A percentile compares a stretch with the other conserved stretches of the same genome.
Conservation (phyloP, 768 basidiomycete species). For the Mycena belliarum region DNA sequence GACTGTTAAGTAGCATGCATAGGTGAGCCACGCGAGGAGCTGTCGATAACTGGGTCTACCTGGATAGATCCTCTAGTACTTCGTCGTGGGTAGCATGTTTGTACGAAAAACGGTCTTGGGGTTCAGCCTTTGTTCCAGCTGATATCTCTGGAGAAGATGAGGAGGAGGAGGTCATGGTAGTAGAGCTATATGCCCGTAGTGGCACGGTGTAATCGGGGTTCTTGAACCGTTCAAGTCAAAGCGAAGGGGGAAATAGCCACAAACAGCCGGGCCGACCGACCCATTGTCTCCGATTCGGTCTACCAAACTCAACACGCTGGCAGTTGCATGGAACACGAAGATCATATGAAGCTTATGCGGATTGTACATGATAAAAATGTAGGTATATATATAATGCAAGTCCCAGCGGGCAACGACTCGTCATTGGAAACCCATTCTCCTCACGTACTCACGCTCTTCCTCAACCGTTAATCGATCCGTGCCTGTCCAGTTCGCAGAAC, state of each 20-base stretch:
- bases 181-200: constrained; percentile 1
- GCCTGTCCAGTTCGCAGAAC: constrained; percentile 96
- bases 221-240: constrained; percentile 23
- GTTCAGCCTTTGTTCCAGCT: constrained; percentile 41
- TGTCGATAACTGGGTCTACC: constrained; percentile 47
- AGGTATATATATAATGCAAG: not conserved
- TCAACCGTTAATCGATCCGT: constrained; percentile 81
- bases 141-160: constrained; percentile 78
- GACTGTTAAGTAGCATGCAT: constrained; percentile 44
- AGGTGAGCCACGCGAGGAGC: constrained; percentile 18
- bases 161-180: constrained; percentile 71
- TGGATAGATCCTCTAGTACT: constrained; percentile 88
- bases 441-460: constrained; percentile 86
- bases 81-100: constrained; percentile 80
- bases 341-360: not conserved
- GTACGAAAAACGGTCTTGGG: constrained; percentile 51
- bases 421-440: constrained; percentile 83
- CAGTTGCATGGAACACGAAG: too few relatives aligned
- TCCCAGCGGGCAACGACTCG: too few relatives aligned
- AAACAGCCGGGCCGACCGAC: constrained; percentile 25
- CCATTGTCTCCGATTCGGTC: too few relatives aligned
- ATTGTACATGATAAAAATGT: not conserved
- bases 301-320: too few relatives aligned
- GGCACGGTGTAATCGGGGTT: constrained; percentile 12
- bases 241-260: constrained; percentile 20